These are phyloP conservation scores for Rubia occidens DNA, from an alignment of 305 asterid genomes.

Conservation along the genomic window DNA sequence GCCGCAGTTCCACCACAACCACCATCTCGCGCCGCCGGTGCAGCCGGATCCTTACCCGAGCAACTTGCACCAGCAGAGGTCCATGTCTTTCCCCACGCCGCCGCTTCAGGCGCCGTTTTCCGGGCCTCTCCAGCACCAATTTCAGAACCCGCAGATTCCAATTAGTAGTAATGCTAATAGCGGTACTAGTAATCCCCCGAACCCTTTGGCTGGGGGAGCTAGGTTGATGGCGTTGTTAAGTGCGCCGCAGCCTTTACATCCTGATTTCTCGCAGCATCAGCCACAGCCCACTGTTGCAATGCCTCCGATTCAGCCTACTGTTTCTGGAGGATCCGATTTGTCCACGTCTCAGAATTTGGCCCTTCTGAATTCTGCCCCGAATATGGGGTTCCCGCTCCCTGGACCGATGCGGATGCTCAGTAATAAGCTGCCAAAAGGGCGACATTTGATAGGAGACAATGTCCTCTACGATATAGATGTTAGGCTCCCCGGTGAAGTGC, in stretches of 20 bases:
- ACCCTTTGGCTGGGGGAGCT: conserved; percentile 65
- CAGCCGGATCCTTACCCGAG: conserved; percentile 28
- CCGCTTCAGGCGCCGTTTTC: conserved; percentile 32
- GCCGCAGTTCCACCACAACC: conserved; percentile 25
- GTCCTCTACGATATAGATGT: conserved; percentile 58
- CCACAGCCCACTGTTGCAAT: conserved; percentile 24
- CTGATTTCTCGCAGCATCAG: conserved; percentile 25
- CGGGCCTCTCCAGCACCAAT: conserved; percentile 30
- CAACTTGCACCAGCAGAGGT: conserved; percentile 48
- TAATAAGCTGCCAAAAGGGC: conserved; percentile 74
- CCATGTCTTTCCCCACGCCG: conserved; percentile 43
- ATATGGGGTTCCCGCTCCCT: conserved; percentile 29
- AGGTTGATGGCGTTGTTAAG: conserved; percentile 76
- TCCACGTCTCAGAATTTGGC: conserved; percentile 29
- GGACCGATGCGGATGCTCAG: conserved; percentile 66
- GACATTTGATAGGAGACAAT: conserved; percentile 61
- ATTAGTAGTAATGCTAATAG: conserved; percentile 8
- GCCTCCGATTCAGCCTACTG: conserved; percentile 43
- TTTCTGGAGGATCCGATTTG: conserved; percentile 57
- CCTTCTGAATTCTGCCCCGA: conserved; percentile 30
- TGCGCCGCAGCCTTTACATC: conserved; percentile 42
- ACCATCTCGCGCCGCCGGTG: conserved; percentile 24
- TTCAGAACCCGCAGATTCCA: conserved; percentile 33
- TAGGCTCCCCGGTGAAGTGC: conserved; percentile 75
- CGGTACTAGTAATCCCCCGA: conserved; percentile 23